Base-by-base conservation (phyloP, 306 rosid species). In the Castanopsis chinensis region DNA sequence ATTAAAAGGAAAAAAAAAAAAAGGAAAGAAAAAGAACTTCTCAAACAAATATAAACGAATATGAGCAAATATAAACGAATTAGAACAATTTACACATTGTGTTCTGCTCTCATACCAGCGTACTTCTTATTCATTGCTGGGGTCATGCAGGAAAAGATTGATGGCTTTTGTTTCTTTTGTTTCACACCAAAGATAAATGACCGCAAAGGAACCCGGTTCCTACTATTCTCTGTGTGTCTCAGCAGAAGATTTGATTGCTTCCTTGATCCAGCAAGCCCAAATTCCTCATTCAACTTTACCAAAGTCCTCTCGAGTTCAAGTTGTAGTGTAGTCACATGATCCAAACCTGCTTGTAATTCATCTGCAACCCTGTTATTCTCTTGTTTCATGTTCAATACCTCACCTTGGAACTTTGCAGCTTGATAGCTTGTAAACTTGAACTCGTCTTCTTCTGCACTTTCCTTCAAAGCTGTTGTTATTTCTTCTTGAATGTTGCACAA, bases 371-470 rank as follows among this genome's bases (percentile, higher is more conserved):
- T 96, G 87, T 93, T 86, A 76, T 96, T 93, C 86, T 93, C 99
- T 77, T 93, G 97, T 83, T 93, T 96, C 99, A 96, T 93, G 87
- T 93, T 96, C 89, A 96, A 74, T 76, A 93, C 87, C 85, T 96
- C 99, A 19, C 99, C 99, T 84, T 93, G 96, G 84, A 96, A 96
- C 87, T 96, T 93, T 73, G 99, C 99, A 33, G 98, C 99, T 86
- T 96, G 96, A 76, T 88, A 89, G 88, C 97, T 96, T 12, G 99
- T 93, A 80, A 96, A 96, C 80, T 80, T 80, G 88, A 93, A 93
- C 73, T 91, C 94, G 8, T 94, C 94, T 63, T 89, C 96, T 82
- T 93, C 98, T 1, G 99, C 99, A 60, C 99, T 89, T 18, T 80
- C 69, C 85, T 88, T 96, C 87, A 96, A 80, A 75, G 93, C 96